These are phyloP conservation scores for Cladorrhinum samala DNA, from an alignment of 495 filamentous ascomycete species.

Conservation along the genomic window DNA sequence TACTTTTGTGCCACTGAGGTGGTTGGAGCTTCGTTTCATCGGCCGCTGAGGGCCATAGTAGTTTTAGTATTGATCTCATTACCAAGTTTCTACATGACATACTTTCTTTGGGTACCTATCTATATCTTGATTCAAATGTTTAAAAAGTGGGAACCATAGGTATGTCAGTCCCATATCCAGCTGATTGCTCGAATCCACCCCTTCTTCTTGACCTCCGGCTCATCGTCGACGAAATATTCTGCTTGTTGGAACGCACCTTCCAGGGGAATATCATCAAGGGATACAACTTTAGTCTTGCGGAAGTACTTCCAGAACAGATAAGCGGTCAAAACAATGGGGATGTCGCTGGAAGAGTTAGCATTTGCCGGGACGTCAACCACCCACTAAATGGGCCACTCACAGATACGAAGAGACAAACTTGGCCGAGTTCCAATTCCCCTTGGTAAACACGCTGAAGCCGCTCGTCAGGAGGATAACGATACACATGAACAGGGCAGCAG, in stretches of 20 bases:
- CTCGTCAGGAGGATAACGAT: conserved; percentile 42
- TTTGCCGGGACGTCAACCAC: not conserved
- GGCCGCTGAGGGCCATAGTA: conserved; percentile 26
- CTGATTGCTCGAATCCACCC: conserved; percentile 25
- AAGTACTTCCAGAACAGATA: conserved; percentile 51
- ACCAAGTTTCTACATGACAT: too few relatives aligned
- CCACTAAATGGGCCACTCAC: conserved; percentile 24
- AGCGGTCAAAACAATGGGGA: conserved; percentile 47
- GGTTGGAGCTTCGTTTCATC: conserved; percentile 37
- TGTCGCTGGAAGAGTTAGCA: conserved; percentile 33
- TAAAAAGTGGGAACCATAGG: not conserved
- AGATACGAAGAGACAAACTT: conserved; percentile 45
- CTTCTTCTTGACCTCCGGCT: conserved; percentile 22
- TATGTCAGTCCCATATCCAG: conserved; percentile 39
- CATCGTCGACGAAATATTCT: conserved; percentile 28
- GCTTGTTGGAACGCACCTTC: conserved; percentile 34
- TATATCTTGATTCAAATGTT: not conserved
- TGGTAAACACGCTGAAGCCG: conserved; percentile 42
- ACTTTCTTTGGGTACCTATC: too few relatives aligned
- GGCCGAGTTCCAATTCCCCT: conserved; percentile 42
- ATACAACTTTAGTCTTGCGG: conserved; percentile 48
- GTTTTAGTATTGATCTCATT: not conserved
- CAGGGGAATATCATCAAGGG: conserved; percentile 47
- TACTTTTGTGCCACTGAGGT: conserved; percentile 43
- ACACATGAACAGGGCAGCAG: conserved; percentile 37